phyloP scores from a whole-genome alignment of 208 protist genomes.

The Borovskyia barvae region DNA sequence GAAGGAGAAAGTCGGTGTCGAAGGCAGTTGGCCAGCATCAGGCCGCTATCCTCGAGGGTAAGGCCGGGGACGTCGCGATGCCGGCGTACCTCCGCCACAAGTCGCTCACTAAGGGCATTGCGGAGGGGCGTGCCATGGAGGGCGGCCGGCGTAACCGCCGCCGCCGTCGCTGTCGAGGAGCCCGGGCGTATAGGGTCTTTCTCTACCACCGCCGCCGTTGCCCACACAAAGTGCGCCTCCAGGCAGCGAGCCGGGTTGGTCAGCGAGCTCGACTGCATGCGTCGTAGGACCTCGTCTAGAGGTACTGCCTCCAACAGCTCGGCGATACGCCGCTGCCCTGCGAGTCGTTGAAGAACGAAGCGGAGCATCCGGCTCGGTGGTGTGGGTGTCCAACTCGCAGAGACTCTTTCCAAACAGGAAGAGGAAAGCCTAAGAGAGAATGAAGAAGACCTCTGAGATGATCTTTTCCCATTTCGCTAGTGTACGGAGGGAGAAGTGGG shows the following conservation, averaged over 20 bases:
- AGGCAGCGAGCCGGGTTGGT: constrained; percentile 61
- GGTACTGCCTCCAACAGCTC: constrained; percentile 37
- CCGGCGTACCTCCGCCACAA: constrained; percentile 20
- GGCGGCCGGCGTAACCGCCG: neutral
- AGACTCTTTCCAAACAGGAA: too few relatives aligned
- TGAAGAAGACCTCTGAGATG: too few relatives aligned
- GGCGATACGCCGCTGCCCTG: constrained; percentile 20
- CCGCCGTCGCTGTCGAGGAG: neutral
- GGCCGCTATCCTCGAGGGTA: constrained; percentile 46
- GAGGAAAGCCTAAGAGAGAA: neutral
- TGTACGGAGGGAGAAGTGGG: too few relatives aligned
- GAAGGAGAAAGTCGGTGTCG: constrained; percentile 46
- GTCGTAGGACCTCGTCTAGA: constrained; percentile 68
- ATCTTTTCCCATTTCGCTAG: too few relatives aligned
- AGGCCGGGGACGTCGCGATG: constrained; percentile 10
- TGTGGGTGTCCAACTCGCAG: too few relatives aligned
- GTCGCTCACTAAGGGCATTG: constrained; percentile 17
- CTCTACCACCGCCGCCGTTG: neutral
- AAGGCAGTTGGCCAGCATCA: constrained; percentile 64
- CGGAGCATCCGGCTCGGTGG: constrained; percentile 26
- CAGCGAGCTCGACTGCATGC: constrained; percentile 75
- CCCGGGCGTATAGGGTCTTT: neutral
- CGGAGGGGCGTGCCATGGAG: too few relatives aligned
- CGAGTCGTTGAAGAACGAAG: constrained; percentile 22
- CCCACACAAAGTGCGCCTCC: constrained; percentile 56